Conservation (phyloP, 441 rosid species). For the Croton laevigatus region DNA sequence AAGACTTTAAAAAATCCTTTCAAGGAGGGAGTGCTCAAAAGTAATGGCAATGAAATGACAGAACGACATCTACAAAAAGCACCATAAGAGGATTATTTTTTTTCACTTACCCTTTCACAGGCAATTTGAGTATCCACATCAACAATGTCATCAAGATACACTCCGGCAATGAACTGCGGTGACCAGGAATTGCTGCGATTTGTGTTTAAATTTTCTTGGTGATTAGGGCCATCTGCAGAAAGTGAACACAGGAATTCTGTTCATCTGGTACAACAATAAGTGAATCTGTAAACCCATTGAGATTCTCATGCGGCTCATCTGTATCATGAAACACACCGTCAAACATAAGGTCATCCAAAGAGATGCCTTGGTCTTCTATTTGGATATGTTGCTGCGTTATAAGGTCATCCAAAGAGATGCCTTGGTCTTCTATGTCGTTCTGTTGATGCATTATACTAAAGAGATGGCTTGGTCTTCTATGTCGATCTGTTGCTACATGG, state of each 20-base stretch:
- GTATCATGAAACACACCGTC: neutral
- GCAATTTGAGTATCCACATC: neutral
- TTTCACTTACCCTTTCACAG: neutral
- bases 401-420: neutral
- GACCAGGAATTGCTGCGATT: neutral
- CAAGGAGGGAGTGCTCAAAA: neutral
- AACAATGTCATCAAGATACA: neutral
- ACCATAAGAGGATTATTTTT: neutral
- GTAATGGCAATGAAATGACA: neutral
- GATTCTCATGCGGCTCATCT: constrained; percentile 4
- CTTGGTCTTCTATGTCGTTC: constrained; percentile 2
- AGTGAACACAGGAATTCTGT: neutral
- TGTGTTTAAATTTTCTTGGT: neutral
- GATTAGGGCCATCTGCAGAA: neutral
- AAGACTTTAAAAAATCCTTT: neutral
- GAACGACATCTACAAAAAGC: too few relatives aligned
- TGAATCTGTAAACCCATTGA: constrained; percentile 4
- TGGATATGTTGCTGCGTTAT: neutral
- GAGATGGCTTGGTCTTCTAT: constrained; percentile 10
- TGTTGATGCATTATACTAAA: neutral
- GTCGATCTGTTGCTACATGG: too few relatives aligned
- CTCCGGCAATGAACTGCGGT: neutral
- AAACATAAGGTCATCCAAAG: neutral
- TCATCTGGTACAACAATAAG: neutral
- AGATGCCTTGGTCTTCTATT: constrained; percentile 10